Conservation (phyloP, 345 rosid genomes). For the Gossypium australe region DNA sequence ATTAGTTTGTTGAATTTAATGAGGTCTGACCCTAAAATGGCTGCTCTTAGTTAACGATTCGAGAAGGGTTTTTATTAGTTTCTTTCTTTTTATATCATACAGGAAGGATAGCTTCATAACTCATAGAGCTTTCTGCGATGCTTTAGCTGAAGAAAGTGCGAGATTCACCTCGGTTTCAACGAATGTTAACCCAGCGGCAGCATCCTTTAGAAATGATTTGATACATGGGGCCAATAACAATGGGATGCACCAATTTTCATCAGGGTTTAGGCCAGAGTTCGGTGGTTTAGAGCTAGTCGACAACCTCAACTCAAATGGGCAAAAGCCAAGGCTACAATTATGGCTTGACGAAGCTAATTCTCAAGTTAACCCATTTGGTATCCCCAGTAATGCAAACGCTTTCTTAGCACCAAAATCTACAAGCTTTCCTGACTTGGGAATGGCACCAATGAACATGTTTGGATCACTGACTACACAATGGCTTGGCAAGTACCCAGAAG, state of each 20-base stretch:
- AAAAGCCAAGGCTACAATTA: constrained; percentile 30
- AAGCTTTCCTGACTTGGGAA: constrained; percentile 29
- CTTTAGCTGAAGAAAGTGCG: constrained; percentile 76
- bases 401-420: constrained; percentile 20
- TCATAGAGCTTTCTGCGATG: constrained; percentile 96
- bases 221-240: constrained; percentile 13
- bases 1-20: constrained; percentile 6
- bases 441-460: constrained; percentile 21
- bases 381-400: constrained; percentile 12
- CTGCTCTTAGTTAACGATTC: neutral
- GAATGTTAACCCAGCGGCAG: constrained; percentile 20
- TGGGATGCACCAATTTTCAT: constrained; percentile 29
- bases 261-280: constrained; percentile 23
- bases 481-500: constrained; percentile 32
- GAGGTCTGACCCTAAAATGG: neutral
- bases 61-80: neutral
- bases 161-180: constrained; percentile 45
- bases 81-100: constrained; percentile 16
- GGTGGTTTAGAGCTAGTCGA: constrained; percentile 22
- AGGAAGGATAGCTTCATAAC: constrained; percentile 96
- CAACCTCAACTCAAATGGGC: constrained; percentile 18
- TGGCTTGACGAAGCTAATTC: constrained; percentile 42
- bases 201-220: constrained; percentile 16
- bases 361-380: constrained; percentile 20
- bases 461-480: constrained; percentile 26